Conservation (phyloP, 306 rosid species). For the Cyclanthera cordifolia region DNA sequence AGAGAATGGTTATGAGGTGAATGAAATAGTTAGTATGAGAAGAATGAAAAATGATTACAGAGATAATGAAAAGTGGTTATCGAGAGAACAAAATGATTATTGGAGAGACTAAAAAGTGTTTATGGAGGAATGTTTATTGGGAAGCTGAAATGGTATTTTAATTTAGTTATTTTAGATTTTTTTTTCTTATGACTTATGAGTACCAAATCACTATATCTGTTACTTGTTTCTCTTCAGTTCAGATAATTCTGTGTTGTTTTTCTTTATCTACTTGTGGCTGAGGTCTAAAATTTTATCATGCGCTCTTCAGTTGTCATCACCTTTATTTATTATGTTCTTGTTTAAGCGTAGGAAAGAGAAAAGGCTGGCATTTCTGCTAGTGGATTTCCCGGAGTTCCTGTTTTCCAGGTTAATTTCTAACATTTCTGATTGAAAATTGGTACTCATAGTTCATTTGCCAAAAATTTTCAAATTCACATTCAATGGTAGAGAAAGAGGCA, state of each 20-base stretch:
- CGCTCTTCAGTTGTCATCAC: background rate
- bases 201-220: constrained; percentile 1
- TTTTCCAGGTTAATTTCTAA: constrained; percentile 70
- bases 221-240: background rate
- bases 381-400: constrained; percentile 72
- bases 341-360: constrained; percentile 51
- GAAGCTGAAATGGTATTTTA: background rate
- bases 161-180: background rate
- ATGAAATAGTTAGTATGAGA: no score
- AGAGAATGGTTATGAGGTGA: no score
- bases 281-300: background rate
- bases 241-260: background rate
- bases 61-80: no score
- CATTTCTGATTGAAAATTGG: constrained; percentile 7
- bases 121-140: background rate
- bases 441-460: background rate
- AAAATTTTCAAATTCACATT: background rate
- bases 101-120: no score
- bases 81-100: no score
- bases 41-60: no score
- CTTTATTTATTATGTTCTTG: background rate
- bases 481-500: background rate
- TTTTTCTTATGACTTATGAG: background rate
- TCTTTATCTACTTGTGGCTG: background rate
- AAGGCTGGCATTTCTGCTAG: constrained; percentile 46